Conservation (phyloP, 768 basidiomycete species). For the Tulasnella sp. region DNA sequence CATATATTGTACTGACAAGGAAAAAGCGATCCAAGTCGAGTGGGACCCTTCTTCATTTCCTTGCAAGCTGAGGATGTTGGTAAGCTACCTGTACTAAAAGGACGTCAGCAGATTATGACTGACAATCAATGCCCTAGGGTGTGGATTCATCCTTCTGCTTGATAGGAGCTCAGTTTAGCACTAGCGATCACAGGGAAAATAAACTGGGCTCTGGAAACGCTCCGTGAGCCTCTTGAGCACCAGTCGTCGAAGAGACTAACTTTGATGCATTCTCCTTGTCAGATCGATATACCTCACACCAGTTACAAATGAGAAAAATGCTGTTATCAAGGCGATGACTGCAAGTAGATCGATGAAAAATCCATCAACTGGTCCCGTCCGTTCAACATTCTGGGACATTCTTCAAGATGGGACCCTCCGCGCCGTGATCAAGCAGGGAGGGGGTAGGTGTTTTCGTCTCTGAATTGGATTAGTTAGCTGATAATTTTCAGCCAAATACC, state of each 20-base stretch:
- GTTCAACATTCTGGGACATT: too few relatives aligned
- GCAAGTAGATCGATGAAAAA: background rate
- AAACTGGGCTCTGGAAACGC: too few relatives aligned
- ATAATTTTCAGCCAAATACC: too few relatives aligned
- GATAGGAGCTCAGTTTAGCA: background rate
- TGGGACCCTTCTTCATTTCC: background rate
- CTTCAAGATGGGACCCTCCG: too few relatives aligned
- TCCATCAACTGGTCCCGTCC: background rate
- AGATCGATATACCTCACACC: background rate
- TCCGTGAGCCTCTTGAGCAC: too few relatives aligned
- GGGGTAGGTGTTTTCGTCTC: background rate
- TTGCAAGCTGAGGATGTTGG: background rate
- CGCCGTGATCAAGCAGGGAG: background rate
- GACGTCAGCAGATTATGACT: background rate
- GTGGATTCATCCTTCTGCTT: background rate
- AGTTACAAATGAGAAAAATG: background rate
- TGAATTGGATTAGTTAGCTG: too few relatives aligned
- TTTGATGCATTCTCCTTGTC: too few relatives aligned
- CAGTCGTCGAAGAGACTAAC: too few relatives aligned
- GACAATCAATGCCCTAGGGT: background rate
- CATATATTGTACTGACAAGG: background rate
- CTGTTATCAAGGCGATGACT: background rate
- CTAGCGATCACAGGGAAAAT: background rate
- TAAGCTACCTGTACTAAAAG: background rate
- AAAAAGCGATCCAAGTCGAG: background rate